Percentiles rank a stretch among this genome's conserved stretches.
phyloP scores from a whole-genome alignment of 768 basidiomycete genomes.

The Russula compacta region DNA sequence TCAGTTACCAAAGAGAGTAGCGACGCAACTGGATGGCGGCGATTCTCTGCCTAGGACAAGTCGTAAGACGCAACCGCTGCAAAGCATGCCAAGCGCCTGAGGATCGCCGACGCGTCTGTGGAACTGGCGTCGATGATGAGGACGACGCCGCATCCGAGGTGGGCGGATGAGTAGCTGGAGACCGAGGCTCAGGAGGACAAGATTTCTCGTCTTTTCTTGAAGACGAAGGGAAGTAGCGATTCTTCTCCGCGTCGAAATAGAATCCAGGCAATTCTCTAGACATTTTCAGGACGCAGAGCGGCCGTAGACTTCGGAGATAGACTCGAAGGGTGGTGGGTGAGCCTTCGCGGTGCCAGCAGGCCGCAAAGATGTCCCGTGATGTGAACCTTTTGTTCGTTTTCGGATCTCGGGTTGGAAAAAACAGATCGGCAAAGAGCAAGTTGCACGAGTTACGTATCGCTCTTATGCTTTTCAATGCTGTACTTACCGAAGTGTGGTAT shows the following conservation, averaged over 20 bases:
- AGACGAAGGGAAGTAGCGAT: conserved; percentile 24
- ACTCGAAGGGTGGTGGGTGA: neutral
- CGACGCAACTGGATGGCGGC: conserved; percentile 10
- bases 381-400: too few species aligned
- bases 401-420: too few species aligned
- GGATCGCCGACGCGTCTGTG: neutral
- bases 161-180: neutral
- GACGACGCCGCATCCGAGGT: neutral
- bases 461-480: too few species aligned
- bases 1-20: neutral
- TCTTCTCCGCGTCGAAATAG: conserved; percentile 22
- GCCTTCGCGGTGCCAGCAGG: neutral
- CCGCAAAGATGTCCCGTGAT: too few species aligned
- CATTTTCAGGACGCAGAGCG: conserved; percentile 13
- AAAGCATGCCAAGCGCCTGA: conserved; percentile 5
- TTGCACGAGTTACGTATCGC: neutral
- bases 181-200: neutral
- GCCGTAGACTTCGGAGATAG: neutral
- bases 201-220: conserved; percentile 9
- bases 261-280: conserved; percentile 24
- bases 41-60: conserved; percentile 5
- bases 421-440: too few species aligned
- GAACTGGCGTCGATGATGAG: neutral
- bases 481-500: neutral
- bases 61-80: conserved; percentile 3